Conservation (phyloP, 345 rosid species). For the Eucalyptus pumila region DNA sequence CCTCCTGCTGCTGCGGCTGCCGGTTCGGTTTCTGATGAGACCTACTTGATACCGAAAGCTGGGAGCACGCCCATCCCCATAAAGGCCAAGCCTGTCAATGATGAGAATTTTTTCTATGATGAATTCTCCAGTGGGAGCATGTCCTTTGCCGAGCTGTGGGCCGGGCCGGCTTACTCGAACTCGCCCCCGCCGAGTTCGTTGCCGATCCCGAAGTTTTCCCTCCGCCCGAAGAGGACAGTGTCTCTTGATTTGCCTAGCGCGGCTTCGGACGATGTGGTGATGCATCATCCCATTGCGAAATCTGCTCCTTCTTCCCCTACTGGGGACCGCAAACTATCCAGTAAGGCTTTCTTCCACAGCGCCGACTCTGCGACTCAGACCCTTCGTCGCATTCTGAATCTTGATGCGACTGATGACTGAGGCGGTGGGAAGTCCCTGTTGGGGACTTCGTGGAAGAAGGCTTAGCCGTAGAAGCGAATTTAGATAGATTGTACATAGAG, state of each 20-base stretch:
- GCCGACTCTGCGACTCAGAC: slow-evolving; percentile 79
- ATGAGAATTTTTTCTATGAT: slow-evolving; percentile 8
- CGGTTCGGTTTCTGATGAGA: not conserved
- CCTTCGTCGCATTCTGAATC: slow-evolving; percentile 90
- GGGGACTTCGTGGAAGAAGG: slow-evolving; percentile 21
- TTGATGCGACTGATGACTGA: slow-evolving; percentile 54
- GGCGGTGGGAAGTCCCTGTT: slow-evolving; percentile 9
- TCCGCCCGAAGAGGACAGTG: slow-evolving; percentile 41
- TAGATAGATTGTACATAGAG: slow-evolving; percentile 44
- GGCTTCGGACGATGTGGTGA: slow-evolving; percentile 6
- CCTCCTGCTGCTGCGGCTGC: not conserved
- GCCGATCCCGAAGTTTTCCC: slow-evolving; percentile 85
- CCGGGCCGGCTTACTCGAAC: slow-evolving; percentile 96
- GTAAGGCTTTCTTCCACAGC: slow-evolving; percentile 29
- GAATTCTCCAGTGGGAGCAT: slow-evolving; percentile 16
- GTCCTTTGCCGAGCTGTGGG: slow-evolving; percentile 77
- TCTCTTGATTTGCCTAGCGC: slow-evolving; percentile 48
- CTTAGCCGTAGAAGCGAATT: not conserved
- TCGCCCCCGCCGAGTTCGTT: slow-evolving; percentile 92
- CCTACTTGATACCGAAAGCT: not conserved
- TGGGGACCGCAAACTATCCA: slow-evolving; percentile 23
- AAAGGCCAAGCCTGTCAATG: slow-evolving; percentile 1
- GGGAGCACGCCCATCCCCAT: slow-evolving; percentile 54
- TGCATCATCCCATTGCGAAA: slow-evolving; percentile 38
- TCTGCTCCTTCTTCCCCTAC: slow-evolving; percentile 92